phyloP scores from a whole-genome alignment of 306 rosid genomes.

The Boehmeria nivea region DNA sequence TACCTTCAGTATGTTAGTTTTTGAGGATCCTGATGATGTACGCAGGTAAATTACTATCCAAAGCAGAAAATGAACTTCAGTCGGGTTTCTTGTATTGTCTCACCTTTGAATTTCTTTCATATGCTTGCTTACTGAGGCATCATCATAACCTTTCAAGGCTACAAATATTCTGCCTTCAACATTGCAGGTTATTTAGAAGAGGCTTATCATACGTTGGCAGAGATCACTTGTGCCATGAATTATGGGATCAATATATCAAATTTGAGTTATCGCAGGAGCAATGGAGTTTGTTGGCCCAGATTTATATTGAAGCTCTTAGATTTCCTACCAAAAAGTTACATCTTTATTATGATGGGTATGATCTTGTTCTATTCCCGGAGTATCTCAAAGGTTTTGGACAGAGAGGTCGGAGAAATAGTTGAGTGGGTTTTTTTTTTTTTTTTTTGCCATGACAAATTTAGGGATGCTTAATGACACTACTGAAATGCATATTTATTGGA shows the following conservation, averaged over 20 bases:
- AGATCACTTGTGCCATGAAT: slow-evolving; percentile 65
- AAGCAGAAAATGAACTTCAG: background rate
- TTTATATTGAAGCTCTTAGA: slow-evolving; percentile 68
- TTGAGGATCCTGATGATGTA: slow-evolving; percentile 74
- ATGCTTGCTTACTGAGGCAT: slow-evolving; percentile 10
- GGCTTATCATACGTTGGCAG: slow-evolving; percentile 78
- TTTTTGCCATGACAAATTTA: too few relatives aligned
- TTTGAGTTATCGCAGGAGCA: slow-evolving; percentile 79
- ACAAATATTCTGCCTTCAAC: slow-evolving; percentile 18
- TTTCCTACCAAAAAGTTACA: slow-evolving; percentile 81
- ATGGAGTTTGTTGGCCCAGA: slow-evolving; percentile 65
- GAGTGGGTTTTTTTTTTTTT: too few relatives aligned
- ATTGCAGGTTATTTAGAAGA: slow-evolving; percentile 62
- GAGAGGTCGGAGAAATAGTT: too few relatives aligned
- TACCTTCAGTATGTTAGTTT: slow-evolving; percentile 57
- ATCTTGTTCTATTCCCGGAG: slow-evolving; percentile 11
- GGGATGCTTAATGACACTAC: too few relatives aligned
- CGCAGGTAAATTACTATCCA: slow-evolving; percentile 47
- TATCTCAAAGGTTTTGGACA: too few relatives aligned
- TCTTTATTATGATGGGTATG: slow-evolving; percentile 57
- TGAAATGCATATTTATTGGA: too few relatives aligned
- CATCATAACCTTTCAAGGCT: slow-evolving; percentile 3
- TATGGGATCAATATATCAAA: slow-evolving; percentile 85
- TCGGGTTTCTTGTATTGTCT: background rate
- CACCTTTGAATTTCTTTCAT: slow-evolving; percentile 12